A percentile compares a stretch with the other conserved stretches of the same genome.
phyloP scores from a whole-genome alignment of 805 yeast species.

The Pichia sporocuriosa region DNA sequence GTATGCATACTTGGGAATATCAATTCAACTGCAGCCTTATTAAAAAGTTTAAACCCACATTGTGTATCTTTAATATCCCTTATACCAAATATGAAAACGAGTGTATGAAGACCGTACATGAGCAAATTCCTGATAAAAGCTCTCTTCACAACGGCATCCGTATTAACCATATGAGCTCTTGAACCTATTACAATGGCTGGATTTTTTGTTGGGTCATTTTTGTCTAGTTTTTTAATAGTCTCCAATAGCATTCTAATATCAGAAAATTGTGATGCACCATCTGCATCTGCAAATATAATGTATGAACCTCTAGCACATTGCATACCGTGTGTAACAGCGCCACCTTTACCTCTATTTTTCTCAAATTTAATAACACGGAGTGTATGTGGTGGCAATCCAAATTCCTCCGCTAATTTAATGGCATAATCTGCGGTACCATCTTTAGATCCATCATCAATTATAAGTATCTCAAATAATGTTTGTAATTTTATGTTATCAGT shows the following conservation, averaged over 20 bases:
- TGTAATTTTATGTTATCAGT: constrained; percentile 3
- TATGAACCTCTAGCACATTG: constrained; percentile 65
- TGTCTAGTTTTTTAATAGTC: constrained; percentile 31
- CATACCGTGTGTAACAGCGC: constrained; percentile 94
- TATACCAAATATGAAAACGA: constrained; percentile 85
- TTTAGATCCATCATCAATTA: constrained; percentile 87
- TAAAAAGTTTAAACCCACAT: constrained; percentile 94
- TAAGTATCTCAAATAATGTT: constrained; percentile 60
- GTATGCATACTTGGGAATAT: constrained; percentile 92
- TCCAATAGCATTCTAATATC: constrained; percentile 53
- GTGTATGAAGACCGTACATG: constrained; percentile 86
- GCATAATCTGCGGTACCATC: constrained; percentile 78
- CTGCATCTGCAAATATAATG: constrained; percentile 92
- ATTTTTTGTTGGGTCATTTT: constrained; percentile 15
- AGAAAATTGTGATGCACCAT: constrained; percentile 83
- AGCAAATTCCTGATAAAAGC: constrained; percentile 80
- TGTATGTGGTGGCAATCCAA: constrained; percentile 46
- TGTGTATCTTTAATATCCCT: constrained; percentile 86
- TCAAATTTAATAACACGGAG: constrained; percentile 65
- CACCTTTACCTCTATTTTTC: constrained; percentile 88
- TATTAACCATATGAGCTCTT: constrained; percentile 92
- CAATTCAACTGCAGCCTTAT: constrained; percentile 51
- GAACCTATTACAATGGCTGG: constrained; percentile 83
- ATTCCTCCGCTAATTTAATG: constrained; percentile 47
- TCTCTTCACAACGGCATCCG: constrained; percentile 95